Evolutionary conservation across 208 protist genomes (phyloP), one percentile per base, ranked within the genome.

Genomic region (Leishmania aethiopica): DNA sequence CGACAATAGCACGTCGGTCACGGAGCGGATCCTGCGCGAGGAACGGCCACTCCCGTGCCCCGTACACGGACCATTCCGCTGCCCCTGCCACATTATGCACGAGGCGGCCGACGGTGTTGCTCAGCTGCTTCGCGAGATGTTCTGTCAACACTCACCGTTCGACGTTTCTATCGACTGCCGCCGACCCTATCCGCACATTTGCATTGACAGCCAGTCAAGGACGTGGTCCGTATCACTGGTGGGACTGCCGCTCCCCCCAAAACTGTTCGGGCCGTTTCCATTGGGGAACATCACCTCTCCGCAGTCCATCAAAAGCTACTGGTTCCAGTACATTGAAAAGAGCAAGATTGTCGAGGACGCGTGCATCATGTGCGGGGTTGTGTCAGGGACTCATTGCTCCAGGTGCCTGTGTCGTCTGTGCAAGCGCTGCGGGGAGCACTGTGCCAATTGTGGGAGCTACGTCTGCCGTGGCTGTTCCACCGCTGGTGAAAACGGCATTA

Each of bases 401-500:
- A 55, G 62, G 55, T 94, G 90, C 80, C 76, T 70, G 17, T 89
- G 83, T 77, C 72, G 60, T 35, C 51, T 94, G 3, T 94, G 90
- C 78, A 37, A 2, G 7, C 22, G 67, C 6, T 94, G 90, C 76
- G 55, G 66, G n/a, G 80, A 85, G 40, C 32, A 17, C 3, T 94
- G 90, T 72, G 49, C 49, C 1, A 28, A n/a, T 8, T 94, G 90
- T 73, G 59, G 37, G 47, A 67, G 79, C 22, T 73, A 10, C 28
- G 74, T 86, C 22, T 94, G 90, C 77, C 86, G 67, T 19, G 87
- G 88, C 28, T 94, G 90, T 83, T 88, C 88, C 78, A 60, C 92
- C 79, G 75, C 90, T 91, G n/a, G 91, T 97, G 66, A 89, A 95
- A 57, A 94, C 94, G 82, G 89, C 91, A 60, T 79, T 86, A 82